Conservation (phyloP, 768 basidiomycete species). For the Lentinula aciculospora region DNA sequence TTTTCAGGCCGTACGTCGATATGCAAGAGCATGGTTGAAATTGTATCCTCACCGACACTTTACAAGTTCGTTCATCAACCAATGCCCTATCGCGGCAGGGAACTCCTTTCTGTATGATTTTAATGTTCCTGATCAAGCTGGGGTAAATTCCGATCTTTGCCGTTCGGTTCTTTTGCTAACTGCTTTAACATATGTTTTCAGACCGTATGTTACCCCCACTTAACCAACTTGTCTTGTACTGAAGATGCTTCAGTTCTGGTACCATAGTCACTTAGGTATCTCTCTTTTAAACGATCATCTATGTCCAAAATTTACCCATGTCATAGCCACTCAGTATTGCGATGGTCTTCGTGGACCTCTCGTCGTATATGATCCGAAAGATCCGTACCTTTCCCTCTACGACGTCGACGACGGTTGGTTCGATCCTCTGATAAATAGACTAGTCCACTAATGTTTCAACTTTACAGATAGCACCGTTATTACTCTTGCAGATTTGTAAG, state of each 20-base stretch:
- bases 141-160: slow-evolving; percentile 4
- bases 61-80: slow-evolving; percentile 12
- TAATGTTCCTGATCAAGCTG: slow-evolving; percentile 19
- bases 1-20: not conserved
- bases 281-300: not conserved
- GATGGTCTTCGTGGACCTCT: slow-evolving; percentile 34
- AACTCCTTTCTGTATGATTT: slow-evolving; percentile 25
- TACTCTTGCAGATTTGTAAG: slow-evolving; percentile 29
- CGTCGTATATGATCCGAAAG: slow-evolving; percentile 26
- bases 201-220: not conserved
- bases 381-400: slow-evolving; percentile 13
- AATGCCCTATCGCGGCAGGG: slow-evolving; percentile 24
- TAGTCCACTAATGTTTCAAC: not conserved
- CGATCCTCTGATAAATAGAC: not conserved
- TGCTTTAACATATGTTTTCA: not conserved
- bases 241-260: not conserved
- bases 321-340: slow-evolving; percentile 31
- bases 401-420: slow-evolving; percentile 18
- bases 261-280: slow-evolving; percentile 16
- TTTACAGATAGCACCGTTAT: slow-evolving; percentile 24
- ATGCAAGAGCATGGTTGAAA: not conserved
- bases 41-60: too few relatives aligned
- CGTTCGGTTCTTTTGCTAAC: not conserved
- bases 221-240: not conserved
- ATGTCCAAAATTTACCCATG: slow-evolving; percentile 24